A percentile compares a stretch with the other conserved stretches of the same genome.
phyloP scores from a whole-genome alignment of 139 green algal genomes.

The Pleodorina starrii region DNA sequence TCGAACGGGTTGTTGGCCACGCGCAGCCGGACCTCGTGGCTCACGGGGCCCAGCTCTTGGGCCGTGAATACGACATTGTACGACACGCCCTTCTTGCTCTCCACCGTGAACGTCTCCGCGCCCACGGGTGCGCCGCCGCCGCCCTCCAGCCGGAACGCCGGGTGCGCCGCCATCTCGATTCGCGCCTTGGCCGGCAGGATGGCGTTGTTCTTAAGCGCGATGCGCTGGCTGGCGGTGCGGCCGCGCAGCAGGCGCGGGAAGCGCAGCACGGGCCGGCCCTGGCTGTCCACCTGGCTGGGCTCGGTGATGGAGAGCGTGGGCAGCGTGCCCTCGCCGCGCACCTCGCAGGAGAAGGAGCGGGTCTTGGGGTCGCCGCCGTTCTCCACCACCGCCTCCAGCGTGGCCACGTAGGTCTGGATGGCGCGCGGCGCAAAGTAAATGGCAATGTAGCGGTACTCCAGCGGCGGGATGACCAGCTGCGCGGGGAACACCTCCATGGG shows the following conservation, averaged over 20 bases:
- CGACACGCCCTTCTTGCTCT: slow-evolving; percentile 66
- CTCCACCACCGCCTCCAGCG: slow-evolving; percentile 79
- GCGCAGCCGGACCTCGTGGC: slow-evolving; percentile 61
- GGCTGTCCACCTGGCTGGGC: slow-evolving; percentile 61
- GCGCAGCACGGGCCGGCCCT: slow-evolving; percentile 63
- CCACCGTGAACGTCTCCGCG: slow-evolving; percentile 63
- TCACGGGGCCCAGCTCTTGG: slow-evolving; percentile 39
- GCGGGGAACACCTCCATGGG: slow-evolving; percentile 75
- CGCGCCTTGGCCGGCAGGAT: slow-evolving; percentile 72
- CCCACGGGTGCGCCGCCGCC: background rate
- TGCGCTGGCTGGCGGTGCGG: slow-evolving; percentile 51
- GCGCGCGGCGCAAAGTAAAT: slow-evolving; percentile 74
- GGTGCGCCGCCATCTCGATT: slow-evolving; percentile 68
- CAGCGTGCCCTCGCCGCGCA: slow-evolving; percentile 83
- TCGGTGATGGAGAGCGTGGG: slow-evolving; percentile 73
- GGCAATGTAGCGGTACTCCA: slow-evolving; percentile 67
- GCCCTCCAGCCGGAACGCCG: slow-evolving; percentile 68
- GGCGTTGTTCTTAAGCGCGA: slow-evolving; percentile 84
- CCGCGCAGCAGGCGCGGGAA: slow-evolving; percentile 78
- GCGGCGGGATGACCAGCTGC: slow-evolving; percentile 73
- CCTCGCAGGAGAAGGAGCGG: slow-evolving; percentile 77
- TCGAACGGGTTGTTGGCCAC: slow-evolving; percentile 87
- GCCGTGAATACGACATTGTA: slow-evolving; percentile 74
- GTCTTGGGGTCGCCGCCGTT: slow-evolving; percentile 75
- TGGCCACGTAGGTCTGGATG: slow-evolving; percentile 78